Evolutionary conservation across 371 early-diverging fungal species (phyloP).

Genomic region (Zychaea mexicana): DNA sequence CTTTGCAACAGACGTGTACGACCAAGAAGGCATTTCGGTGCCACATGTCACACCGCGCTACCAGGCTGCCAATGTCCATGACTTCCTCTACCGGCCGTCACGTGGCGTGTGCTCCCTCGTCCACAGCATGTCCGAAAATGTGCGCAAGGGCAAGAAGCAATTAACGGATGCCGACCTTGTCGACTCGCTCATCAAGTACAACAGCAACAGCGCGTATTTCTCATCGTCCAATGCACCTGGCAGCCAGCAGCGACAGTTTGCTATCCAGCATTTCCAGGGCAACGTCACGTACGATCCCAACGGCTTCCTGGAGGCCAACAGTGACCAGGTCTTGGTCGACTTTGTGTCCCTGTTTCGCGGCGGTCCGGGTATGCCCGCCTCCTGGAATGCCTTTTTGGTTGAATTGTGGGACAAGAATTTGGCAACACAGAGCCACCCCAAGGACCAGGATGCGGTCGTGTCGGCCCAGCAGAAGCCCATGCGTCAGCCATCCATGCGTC

Average conservation of each 20-base stretch:
- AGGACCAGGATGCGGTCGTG: slow-evolving; percentile 51
- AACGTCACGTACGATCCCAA: slow-evolving; percentile 75
- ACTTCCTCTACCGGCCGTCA: slow-evolving; percentile 45
- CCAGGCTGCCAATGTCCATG: slow-evolving; percentile 30
- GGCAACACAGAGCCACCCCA: slow-evolving; percentile 61
- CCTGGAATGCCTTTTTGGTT: slow-evolving; percentile 53
- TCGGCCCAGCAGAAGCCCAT: slow-evolving; percentile 57
- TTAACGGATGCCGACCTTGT: slow-evolving; percentile 43
- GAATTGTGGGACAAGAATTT: slow-evolving; percentile 47
- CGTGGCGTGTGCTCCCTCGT: slow-evolving; percentile 62
- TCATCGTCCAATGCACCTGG: slow-evolving; percentile 42
- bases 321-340: slow-evolving; percentile 73
- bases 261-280: slow-evolving; percentile 80
- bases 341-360: slow-evolving; percentile 84
- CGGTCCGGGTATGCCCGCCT: slow-evolving; percentile 47
- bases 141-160: slow-evolving; percentile 36
- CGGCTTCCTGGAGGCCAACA: slow-evolving; percentile 76
- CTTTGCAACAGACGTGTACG: slow-evolving; percentile 8
- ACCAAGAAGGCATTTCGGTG: slow-evolving; percentile 47
- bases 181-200: slow-evolving; percentile 48
- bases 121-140: slow-evolving; percentile 49
- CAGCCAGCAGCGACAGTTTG: slow-evolving; percentile 56
- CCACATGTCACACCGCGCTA: slow-evolving; percentile 16
- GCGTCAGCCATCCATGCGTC: slow-evolving; percentile 47
- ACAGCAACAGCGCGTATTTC: slow-evolving; percentile 46